Conservation (phyloP, 768 basidiomycete genomes). For the Russula olivacea region DNA sequence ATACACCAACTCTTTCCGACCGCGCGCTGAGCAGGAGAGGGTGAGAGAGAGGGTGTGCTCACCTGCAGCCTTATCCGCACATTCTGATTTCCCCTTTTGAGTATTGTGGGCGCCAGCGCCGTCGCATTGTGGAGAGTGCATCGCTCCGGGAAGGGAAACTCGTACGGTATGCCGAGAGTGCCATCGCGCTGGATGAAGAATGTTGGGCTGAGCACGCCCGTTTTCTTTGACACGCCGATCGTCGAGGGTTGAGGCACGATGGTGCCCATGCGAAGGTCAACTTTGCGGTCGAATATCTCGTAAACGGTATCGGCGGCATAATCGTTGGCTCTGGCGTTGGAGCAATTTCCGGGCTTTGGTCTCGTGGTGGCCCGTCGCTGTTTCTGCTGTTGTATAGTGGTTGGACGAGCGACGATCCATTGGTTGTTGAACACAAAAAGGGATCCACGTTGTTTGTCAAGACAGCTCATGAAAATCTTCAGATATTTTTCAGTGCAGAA, state of each 20-base stretch:
- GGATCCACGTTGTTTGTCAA: not conserved
- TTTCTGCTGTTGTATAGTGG: too few relatives aligned
- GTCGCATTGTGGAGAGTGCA: not conserved
- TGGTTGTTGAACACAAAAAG: not conserved
- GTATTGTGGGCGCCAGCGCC: not conserved
- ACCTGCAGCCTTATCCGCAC: slow-evolving; percentile 9
- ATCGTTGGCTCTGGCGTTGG: not conserved
- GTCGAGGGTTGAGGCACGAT: slow-evolving; percentile 13
- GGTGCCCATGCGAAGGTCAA: slow-evolving; percentile 6
- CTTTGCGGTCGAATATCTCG: slow-evolving; percentile 1
- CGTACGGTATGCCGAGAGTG: slow-evolving; percentile 10
- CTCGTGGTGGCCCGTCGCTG: not conserved
- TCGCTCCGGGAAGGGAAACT: not conserved
- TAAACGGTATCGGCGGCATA: not conserved
- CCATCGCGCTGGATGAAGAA: slow-evolving; percentile 10
- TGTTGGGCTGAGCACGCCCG: not conserved
- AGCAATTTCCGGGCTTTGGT: not conserved
- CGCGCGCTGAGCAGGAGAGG: not conserved
- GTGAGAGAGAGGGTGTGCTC: not conserved
- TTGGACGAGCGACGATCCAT: not conserved
- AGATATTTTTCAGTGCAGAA: slow-evolving; percentile 1
- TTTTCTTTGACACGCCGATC: not conserved
- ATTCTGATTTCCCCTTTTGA: slow-evolving; percentile 1
- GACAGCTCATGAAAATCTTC: not conserved
- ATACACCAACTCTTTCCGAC: too few relatives aligned